Evolutionary conservation across 2,329 filamentous ascomycete species (phyloP).

Genomic region (Aureobasidium sp.): DNA sequence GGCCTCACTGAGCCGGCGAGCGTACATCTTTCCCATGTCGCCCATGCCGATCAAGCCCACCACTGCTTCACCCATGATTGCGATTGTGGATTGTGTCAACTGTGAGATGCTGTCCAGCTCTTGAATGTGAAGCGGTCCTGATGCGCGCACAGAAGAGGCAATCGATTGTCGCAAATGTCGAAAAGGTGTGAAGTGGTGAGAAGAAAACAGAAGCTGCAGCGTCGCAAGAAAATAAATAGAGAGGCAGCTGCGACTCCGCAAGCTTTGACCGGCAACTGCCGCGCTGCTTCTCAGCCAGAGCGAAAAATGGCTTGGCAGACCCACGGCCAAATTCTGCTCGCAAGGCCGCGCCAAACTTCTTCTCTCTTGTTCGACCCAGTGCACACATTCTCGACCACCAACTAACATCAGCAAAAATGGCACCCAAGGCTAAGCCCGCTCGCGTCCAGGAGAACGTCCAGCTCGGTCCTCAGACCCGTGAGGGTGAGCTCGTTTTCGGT

Average conservation of each 20-base stretch:
- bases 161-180: background rate
- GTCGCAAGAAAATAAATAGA: conserved; percentile 11
- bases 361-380: conserved; percentile 9
- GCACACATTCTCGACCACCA: conserved; percentile 9
- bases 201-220: conserved; percentile 8
- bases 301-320: conserved; percentile 5
- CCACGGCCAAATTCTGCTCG: conserved; percentile 12
- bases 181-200: background rate
- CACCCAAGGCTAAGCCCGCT: conserved; percentile 78
- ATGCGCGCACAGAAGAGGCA: background rate
- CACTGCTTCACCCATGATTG: conserved; percentile 58
- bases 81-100: conserved; percentile 11
- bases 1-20: conserved; percentile 74
- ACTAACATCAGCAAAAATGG: conserved; percentile 56
- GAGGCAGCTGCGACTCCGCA: background rate
- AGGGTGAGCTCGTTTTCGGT: conserved; percentile 96
- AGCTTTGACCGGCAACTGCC: background rate
- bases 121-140: background rate
- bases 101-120: background rate
- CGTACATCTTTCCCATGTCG: conserved; percentile 99
- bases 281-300: background rate
- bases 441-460: conserved; percentile 92
- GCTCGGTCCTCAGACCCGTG: conserved; percentile 91
- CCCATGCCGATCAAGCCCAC: conserved; percentile 98
- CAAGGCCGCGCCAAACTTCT: background rate